A percentile compares a stretch with the other conserved stretches of the same genome.
Conservation (phyloP, 2,329 filamentous ascomycete genomes). For the Cladosporium sp. region DNA sequence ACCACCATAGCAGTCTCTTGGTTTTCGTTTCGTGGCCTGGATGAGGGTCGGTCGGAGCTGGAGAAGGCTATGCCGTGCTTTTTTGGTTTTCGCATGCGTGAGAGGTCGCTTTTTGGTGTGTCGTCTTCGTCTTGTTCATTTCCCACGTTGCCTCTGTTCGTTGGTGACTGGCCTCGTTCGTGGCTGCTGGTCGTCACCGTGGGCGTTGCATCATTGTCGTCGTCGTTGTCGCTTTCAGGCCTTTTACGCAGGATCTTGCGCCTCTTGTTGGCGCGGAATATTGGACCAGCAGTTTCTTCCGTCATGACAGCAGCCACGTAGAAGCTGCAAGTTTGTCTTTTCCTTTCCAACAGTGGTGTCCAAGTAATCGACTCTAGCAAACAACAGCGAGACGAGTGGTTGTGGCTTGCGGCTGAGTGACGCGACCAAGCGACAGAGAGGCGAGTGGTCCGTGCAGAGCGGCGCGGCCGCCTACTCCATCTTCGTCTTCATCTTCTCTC, state of each 20-base stretch:
- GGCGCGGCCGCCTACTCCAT: too few species aligned
- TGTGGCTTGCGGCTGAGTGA: neutral
- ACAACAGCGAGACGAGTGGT: neutral
- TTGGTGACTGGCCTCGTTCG: neutral
- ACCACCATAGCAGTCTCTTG: slow-evolving; percentile 33
- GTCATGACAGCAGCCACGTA: too few species aligned
- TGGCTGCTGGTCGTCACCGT: neutral
- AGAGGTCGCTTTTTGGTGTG: neutral
- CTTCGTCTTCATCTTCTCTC: too few species aligned
- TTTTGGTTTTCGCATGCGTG: slow-evolving; percentile 19
- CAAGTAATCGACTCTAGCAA: too few species aligned
- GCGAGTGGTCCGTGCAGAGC: too few species aligned
- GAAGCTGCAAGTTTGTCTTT: too few species aligned
- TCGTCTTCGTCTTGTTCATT: neutral
- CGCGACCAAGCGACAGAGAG: too few species aligned
- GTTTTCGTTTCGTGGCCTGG: slow-evolving; percentile 31
- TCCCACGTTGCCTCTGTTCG: neutral
- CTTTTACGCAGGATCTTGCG: slow-evolving; percentile 48
- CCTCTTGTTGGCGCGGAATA: slow-evolving; percentile 47
- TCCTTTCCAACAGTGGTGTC: too few species aligned
- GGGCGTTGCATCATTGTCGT: slow-evolving; percentile 8
- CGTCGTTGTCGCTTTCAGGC: slow-evolving; percentile 23
- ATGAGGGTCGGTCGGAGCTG: slow-evolving; percentile 11
- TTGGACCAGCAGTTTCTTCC: slow-evolving; percentile 15
- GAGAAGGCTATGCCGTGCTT: slow-evolving; percentile 29